A percentile compares a stretch with the other conserved stretches of the same genome.
These are phyloP conservation scores for Conringia planisiliqua DNA, from an alignment of 345 rosid species.

Conservation along the genomic window DNA sequence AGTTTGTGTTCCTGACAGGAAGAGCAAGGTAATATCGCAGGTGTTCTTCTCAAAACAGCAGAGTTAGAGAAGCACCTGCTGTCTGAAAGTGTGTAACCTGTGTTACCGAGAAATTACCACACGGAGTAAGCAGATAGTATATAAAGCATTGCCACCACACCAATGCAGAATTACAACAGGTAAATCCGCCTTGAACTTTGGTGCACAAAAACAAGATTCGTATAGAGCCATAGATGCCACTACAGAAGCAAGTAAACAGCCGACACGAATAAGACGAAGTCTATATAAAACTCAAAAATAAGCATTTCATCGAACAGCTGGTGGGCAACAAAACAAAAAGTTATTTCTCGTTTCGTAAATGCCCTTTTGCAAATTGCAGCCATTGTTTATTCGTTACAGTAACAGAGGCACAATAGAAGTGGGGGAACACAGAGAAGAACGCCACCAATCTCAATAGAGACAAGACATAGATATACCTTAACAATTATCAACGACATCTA, in stretches of 20 bases:
- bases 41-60: constrained; percentile 45
- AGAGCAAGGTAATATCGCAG: constrained; percentile 35
- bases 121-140: neutral
- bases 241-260: neutral
- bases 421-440: neutral
- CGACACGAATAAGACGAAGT: neutral
- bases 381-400: neutral
- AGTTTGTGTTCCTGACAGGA: constrained; percentile 32
- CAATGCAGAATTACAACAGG: neutral
- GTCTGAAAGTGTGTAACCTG: constrained; percentile 57
- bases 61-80: constrained; percentile 43
- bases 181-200: neutral
- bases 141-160: neutral
- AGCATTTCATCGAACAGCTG: constrained; percentile 31
- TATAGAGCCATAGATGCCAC: neutral
- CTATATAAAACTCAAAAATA: neutral
- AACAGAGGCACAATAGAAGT: neutral
- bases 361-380: neutral
- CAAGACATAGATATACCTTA: neutral
- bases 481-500: neutral
- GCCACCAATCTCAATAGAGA: neutral
- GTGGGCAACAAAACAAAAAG: constrained; percentile 12
- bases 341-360: neutral
- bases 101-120: neutral
- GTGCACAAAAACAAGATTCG: neutral